Base-by-base conservation (phyloP, 2,329 filamentous ascomycete species). In the Capronia epimyces region DNA sequence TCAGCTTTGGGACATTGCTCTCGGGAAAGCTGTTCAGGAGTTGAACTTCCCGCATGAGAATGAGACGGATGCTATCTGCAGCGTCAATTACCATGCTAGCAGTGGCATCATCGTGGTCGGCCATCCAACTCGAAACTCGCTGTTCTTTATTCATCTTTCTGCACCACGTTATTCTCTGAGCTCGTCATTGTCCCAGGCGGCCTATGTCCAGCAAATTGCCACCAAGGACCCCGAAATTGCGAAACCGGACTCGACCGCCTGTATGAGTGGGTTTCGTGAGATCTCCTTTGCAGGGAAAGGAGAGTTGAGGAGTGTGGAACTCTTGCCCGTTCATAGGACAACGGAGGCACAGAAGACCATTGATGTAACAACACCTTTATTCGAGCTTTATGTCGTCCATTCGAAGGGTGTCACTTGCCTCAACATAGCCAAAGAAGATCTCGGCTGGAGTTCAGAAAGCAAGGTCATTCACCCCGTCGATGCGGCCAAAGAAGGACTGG, bases 51-150 rank as follows among this genome's bases (percentile, higher is more conserved):
- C 93, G 1, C 91, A 98, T 66, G 87, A 87, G 71, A 95, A 93
- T 65, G 91, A 97, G 67, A 94, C 89, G 2, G 91, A 96, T 69
- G 89, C 89, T n/a, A 91, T 97, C 55, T 98, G 93, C 76, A 97
- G 90, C 66, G 86, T 98, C 65, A 84, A 86, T 65, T 98, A 97
- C 68, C 90, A 98, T 67, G 86, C 93, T 4, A 80, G 83, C 57
- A 93, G 90, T 24, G 90, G 91, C 51, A 95, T 97, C 73, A 87
- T 98, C 65, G 82, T 94, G 55, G 86, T 98, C 54, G 94, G 91
- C 29, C 93, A 98, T 65, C 93, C 94, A 9, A 97, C 91, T 1
- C 83, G 93, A 58, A 98, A 98, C 73, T 96, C 90, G 6, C 84
- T 98, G 68, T 98, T 96, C 74, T 95, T 98, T 71, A 82, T 96